These are phyloP conservation scores for Colletotrichum sp. DNA, from an alignment of 2,329 filamentous ascomycete genomes.

Conservation along the genomic window DNA sequence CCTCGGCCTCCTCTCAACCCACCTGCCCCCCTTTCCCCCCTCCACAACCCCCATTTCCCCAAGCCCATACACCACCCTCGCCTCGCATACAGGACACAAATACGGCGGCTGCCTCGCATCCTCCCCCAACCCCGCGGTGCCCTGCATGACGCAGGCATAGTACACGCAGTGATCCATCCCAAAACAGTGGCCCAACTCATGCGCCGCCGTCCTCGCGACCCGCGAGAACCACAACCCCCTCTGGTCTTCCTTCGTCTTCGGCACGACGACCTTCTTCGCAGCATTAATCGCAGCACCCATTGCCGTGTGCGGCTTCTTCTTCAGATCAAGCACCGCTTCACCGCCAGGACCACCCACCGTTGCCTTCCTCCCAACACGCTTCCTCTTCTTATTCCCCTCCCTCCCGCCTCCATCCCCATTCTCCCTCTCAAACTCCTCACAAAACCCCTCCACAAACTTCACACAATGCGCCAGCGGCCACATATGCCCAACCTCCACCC, in stretches of 20 bases:
- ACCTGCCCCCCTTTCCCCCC: too few relatives aligned
- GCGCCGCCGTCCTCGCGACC: constrained; percentile 61
- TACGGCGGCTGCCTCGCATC: constrained; percentile 68
- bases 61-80: constrained; percentile 50
- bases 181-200: constrained; percentile 73
- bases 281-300: constrained; percentile 40
- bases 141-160: constrained; percentile 70
- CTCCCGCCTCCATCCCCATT: not conserved
- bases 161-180: constrained; percentile 70
- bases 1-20: too few relatives aligned
- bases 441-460: constrained; percentile 48
- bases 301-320: constrained; percentile 22
- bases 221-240: constrained; percentile 61
- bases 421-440: constrained; percentile 16
- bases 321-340: not conserved
- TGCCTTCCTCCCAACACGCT: not conserved
- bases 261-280: constrained; percentile 20
- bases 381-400: not conserved
- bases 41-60: too few relatives aligned
- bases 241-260: constrained; percentile 28
- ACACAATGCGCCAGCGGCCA: constrained; percentile 71
- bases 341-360: not conserved
- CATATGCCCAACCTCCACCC: constrained; percentile 53
- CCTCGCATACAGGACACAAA: constrained; percentile 63
- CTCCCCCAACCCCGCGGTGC: constrained; percentile 59